Percentiles rank a stretch among this genome's conserved stretches.
These are phyloP conservation scores for Colletotrichum shisoi DNA, from an alignment of 2,329 filamentous ascomycete species.

Conservation along the genomic window DNA sequence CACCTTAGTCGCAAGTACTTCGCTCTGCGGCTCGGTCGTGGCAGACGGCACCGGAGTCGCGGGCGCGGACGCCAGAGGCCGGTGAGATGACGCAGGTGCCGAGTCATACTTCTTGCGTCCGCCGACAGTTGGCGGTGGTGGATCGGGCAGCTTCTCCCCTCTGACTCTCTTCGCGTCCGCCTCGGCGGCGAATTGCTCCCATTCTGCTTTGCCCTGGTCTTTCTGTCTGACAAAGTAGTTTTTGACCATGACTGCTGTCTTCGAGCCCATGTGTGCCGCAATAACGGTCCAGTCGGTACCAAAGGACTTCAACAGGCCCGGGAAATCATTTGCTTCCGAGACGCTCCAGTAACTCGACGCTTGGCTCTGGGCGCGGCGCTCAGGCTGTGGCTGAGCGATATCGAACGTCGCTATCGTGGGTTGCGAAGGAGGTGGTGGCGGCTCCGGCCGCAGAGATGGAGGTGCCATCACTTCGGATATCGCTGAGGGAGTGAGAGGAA, in stretches of 20 bases:
- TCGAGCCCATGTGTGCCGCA: constrained; percentile 80
- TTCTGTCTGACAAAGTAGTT: constrained; percentile 73
- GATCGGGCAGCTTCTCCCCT: constrained; percentile 67
- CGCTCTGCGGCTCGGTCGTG: constrained; percentile 54
- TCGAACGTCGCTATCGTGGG: constrained; percentile 62
- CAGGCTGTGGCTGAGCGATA: constrained; percentile 54
- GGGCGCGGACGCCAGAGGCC: constrained; percentile 54
- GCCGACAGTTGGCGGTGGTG: constrained; percentile 63
- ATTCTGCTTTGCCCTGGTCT: constrained; percentile 66
- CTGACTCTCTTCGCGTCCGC: constrained; percentile 64
- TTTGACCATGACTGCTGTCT: constrained; percentile 84
- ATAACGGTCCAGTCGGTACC: constrained; percentile 81
- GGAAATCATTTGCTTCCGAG: constrained; percentile 80
- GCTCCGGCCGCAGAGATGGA: constrained; percentile 64
- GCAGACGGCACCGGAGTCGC: constrained; percentile 40
- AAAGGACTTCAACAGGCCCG: constrained; percentile 74
- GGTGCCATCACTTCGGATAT: constrained; percentile 65
- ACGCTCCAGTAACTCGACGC: constrained; percentile 90
- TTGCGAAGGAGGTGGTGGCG: constrained; percentile 56
- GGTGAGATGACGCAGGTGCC: constrained; percentile 50
- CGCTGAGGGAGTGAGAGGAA: constrained; percentile 48
- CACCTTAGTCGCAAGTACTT: constrained; percentile 56
- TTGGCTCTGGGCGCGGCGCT: constrained; percentile 63
- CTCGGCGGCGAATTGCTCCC: constrained; percentile 66
- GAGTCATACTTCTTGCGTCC: constrained; percentile 62